Evolutionary conservation across 306 rosid species (phyloP).

Genomic region (Hylodesmum podocarpum): DNA sequence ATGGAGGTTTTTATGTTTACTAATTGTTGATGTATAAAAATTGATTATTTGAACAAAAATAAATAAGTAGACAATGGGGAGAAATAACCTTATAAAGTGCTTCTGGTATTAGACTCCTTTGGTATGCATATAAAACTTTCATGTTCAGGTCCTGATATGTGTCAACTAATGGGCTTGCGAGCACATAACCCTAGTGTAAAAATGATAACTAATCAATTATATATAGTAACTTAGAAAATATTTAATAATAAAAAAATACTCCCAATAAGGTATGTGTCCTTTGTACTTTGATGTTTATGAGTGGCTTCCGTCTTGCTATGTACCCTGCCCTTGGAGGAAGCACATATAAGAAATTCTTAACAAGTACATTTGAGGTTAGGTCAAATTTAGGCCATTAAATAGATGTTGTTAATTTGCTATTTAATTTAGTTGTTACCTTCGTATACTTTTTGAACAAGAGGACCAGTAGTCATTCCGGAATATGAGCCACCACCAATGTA

Average conservation of each 20-base stretch:
- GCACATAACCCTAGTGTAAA: constrained; percentile 43
- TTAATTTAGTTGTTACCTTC: neutral
- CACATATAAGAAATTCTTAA: neutral
- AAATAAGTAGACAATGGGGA: neutral
- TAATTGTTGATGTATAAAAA: neutral
- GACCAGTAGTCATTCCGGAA: neutral
- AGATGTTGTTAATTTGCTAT: neutral
- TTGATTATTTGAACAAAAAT: neutral
- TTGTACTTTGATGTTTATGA: constrained; percentile 51
- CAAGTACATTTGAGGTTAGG: neutral
- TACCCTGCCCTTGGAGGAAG: constrained; percentile 33
- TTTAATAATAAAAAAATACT: neutral
- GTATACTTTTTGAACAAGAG: constrained; percentile 8
- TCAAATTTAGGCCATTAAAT: neutral
- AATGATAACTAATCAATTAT: neutral
- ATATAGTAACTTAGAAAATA: neutral
- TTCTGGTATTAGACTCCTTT: constrained; percentile 45
- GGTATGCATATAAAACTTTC: constrained; percentile 41
- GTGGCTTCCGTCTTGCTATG: constrained; percentile 32
- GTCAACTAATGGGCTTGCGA: constrained; percentile 53
- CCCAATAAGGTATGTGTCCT: neutral
- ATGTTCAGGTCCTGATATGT: rapidly evolving
- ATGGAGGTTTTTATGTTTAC: neutral
- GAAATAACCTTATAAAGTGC: constrained; percentile 51
- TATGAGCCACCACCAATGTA: constrained; percentile 29